These are phyloP conservation scores for Colletotrichum karsti DNA, from an alignment of 2,329 filamentous ascomycete species.

Conservation along the genomic window DNA sequence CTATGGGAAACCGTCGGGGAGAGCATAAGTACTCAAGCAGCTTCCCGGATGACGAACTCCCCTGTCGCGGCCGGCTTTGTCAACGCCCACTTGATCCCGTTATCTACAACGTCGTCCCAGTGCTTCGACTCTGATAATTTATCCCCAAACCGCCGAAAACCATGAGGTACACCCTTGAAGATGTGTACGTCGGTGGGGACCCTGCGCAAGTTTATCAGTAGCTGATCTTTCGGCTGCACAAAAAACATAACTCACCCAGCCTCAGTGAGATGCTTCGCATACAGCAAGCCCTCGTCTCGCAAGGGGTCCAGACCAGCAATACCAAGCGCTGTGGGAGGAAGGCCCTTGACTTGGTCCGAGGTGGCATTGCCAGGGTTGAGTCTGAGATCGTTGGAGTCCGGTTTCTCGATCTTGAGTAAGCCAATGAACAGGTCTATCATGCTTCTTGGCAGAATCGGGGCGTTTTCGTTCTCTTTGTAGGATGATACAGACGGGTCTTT, in stretches of 20 bases:
- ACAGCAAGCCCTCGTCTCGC: slow-evolving; percentile 58
- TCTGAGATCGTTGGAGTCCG: slow-evolving; percentile 39
- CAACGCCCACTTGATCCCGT: slow-evolving; percentile 52
- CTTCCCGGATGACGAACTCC: slow-evolving; percentile 29
- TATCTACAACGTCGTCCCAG: slow-evolving; percentile 52
- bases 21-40: background rate
- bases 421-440: slow-evolving; percentile 42
- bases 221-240: background rate
- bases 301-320: slow-evolving; percentile 56
- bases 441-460: slow-evolving; percentile 56
- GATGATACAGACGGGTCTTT: slow-evolving; percentile 50
- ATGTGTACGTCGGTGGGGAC: slow-evolving; percentile 57
- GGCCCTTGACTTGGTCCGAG: slow-evolving; percentile 43
- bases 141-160: slow-evolving; percentile 50
- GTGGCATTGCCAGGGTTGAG: slow-evolving; percentile 47
- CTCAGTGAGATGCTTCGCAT: slow-evolving; percentile 50
- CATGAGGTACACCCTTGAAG: slow-evolving; percentile 63
- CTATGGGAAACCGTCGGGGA: too few species aligned
- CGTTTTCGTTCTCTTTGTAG: slow-evolving; percentile 52
- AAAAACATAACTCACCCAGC: slow-evolving; percentile 45
- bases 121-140: slow-evolving; percentile 45
- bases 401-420: slow-evolving; percentile 36
- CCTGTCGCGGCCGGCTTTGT: slow-evolving; percentile 40
- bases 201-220: slow-evolving; percentile 33
- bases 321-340: slow-evolving; percentile 54